A percentile compares a stretch with the other conserved stretches of the same genome.
phyloP scores from a whole-genome alignment of 257 asterid species.

The Ehretia macrophylla region DNA sequence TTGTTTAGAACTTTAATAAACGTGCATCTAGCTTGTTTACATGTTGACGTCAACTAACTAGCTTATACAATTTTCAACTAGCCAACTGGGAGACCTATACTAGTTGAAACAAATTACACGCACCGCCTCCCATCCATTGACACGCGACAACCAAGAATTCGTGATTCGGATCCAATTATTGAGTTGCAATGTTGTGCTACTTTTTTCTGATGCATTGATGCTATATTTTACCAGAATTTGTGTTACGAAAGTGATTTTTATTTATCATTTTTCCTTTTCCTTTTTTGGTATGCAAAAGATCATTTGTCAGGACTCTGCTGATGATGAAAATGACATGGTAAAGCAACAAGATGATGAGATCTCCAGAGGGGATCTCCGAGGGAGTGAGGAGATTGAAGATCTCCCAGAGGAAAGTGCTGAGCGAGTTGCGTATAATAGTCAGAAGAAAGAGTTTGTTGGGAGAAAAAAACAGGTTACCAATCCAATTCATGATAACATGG shows the following conservation, averaged over 20 bases:
- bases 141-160: constrained; percentile 79
- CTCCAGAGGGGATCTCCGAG: constrained; percentile 30
- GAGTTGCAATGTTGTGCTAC: constrained; percentile 44
- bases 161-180: constrained; percentile 77
- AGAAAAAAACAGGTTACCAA: constrained; percentile 38
- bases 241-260: constrained; percentile 5
- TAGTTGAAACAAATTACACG: constrained; percentile 80
- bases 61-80: too few relatives aligned
- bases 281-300: constrained; percentile 53
- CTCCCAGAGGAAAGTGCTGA: constrained; percentile 43
- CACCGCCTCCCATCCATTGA: constrained; percentile 90
- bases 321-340: constrained; percentile 35
- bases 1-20: too few relatives aligned
- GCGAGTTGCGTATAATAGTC: constrained; percentile 32
- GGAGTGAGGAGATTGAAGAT: constrained; percentile 47
- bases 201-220: background rate
- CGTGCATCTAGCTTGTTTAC: too few relatives aligned
- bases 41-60: too few relatives aligned
- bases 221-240: background rate
- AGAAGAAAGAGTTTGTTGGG: constrained; percentile 38
- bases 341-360: constrained; percentile 49
- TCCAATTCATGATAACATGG: constrained; percentile 27
- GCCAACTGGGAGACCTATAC: constrained; percentile 95
- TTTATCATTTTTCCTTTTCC: too few relatives aligned
- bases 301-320: constrained; percentile 54